Evolutionary conservation across 169 alveolate genomes (phyloP).

Genomic region (Eimeria zaria): DNA sequence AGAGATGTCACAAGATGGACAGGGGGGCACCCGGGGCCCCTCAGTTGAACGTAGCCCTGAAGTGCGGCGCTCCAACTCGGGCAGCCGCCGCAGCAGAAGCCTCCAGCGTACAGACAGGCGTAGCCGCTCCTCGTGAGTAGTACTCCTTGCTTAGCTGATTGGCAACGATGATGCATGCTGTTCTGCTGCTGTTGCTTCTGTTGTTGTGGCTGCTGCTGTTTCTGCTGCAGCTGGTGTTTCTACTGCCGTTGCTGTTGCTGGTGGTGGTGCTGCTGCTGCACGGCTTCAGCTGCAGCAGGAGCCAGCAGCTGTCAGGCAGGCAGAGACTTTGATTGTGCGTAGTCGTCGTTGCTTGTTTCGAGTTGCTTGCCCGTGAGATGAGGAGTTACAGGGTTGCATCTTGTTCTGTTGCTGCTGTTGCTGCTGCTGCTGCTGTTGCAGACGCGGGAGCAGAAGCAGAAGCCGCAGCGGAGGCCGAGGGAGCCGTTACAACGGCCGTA

Average conservation of each 20-base stretch:
- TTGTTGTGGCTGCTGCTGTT: not conserved
- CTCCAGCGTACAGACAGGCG: conserved; percentile 12
- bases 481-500: conserved; percentile 1
- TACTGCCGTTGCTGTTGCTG: no score
- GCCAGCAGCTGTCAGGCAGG: no score
- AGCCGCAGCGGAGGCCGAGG: conserved; percentile 59
- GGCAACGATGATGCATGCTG: no score
- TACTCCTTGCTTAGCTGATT: no score
- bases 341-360: no score
- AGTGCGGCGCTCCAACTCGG: conserved; percentile 13
- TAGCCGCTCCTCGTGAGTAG: conserved; percentile 54
- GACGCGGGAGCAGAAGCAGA: conserved; percentile 67
- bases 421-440: conserved; percentile 12
- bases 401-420: no score
- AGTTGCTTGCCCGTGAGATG: no score
- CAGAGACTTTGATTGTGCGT: no score
- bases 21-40: conserved; percentile 48
- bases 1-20: conserved; percentile 40
- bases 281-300: no score
- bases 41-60: conserved; percentile 26
- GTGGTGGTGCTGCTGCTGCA: no score
- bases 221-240: not conserved
- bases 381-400: no score
- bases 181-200: no score
- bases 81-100: conserved; percentile 64